Evolutionary conservation across 106 monocot species (phyloP).

Genomic region (Phalaenopsis aphrodite): DNA sequence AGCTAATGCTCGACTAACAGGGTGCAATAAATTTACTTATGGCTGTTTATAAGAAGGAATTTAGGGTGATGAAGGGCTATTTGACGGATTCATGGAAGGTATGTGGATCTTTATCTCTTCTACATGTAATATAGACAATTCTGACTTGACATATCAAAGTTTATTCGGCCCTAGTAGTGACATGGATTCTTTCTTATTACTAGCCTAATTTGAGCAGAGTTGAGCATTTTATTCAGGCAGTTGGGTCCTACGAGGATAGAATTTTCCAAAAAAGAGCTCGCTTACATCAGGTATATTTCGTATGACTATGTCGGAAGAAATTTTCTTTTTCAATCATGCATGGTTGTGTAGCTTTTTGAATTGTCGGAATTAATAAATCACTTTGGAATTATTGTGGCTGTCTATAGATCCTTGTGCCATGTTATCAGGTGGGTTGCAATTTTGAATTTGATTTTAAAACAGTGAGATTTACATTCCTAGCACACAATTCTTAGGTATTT

Average conservation of each 20-base stretch:
- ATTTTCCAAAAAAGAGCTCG: constrained; percentile 95
- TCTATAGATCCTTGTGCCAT: not conserved
- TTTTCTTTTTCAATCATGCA: not conserved
- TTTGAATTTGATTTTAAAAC: not conserved
- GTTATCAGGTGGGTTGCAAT: not conserved
- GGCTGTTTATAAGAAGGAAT: constrained; percentile 90
- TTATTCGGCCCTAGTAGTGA: not conserved
- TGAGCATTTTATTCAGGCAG: constrained; percentile 94
- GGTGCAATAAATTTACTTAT: constrained; percentile 93
- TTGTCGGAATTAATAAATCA: not conserved
- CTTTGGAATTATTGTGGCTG: not conserved
- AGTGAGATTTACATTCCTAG: no score
- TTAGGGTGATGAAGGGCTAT: constrained; percentile 76
- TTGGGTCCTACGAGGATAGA: constrained; percentile 83
- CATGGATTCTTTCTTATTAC: constrained; percentile 15
- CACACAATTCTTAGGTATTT: no score
- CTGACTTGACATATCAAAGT: not conserved
- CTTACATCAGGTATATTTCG: constrained; percentile 62
- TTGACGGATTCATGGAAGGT: constrained; percentile 80
- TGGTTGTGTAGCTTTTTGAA: not conserved
- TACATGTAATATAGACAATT: not conserved
- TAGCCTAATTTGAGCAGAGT: constrained; percentile 82
- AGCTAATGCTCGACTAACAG: constrained; percentile 22
- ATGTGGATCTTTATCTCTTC: constrained; percentile 2
- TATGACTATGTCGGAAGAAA: not conserved